A percentile compares a stretch with the other conserved stretches of the same genome.
Evolutionary conservation across 176 grass and related monocot species (phyloP).

Genomic region (Coix lacrymajobi): DNA sequence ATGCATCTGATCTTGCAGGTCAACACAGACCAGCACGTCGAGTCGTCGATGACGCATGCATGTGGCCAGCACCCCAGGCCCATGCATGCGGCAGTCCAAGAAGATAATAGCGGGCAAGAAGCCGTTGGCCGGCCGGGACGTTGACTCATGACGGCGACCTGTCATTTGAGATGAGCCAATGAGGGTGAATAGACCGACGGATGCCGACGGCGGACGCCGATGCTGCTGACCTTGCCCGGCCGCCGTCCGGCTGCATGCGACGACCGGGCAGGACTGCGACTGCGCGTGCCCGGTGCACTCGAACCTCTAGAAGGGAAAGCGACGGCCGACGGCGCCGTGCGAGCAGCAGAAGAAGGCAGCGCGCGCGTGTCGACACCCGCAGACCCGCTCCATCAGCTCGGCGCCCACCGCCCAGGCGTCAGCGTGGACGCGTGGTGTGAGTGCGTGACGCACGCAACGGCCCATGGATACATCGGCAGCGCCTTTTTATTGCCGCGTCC

Average conservation of each 20-base stretch:
- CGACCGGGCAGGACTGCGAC: background rate
- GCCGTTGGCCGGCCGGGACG: background rate
- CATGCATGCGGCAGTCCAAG: background rate
- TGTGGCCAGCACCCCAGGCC: background rate
- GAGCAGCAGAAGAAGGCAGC: background rate
- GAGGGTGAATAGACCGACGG: background rate
- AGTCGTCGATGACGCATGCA: background rate
- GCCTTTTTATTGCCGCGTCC: background rate
- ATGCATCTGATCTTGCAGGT: background rate
- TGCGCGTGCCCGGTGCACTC: background rate
- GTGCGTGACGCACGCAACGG: background rate
- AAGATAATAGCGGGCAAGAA: background rate
- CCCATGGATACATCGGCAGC: background rate
- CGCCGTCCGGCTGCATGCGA: background rate
- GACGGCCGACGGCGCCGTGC: background rate
- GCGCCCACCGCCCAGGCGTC: background rate
- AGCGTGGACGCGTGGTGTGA: background rate
- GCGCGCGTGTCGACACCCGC: background rate
- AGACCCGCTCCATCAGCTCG: background rate
- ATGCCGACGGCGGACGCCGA: background rate
- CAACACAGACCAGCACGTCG: background rate
- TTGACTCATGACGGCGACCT: background rate
- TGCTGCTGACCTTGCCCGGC: background rate
- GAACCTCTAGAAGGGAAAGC: slow-evolving; percentile 6
- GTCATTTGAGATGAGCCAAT: background rate